Base-by-base conservation (phyloP, 2,329 filamentous ascomycete species). In the Dendrostoma leiphaemia region DNA sequence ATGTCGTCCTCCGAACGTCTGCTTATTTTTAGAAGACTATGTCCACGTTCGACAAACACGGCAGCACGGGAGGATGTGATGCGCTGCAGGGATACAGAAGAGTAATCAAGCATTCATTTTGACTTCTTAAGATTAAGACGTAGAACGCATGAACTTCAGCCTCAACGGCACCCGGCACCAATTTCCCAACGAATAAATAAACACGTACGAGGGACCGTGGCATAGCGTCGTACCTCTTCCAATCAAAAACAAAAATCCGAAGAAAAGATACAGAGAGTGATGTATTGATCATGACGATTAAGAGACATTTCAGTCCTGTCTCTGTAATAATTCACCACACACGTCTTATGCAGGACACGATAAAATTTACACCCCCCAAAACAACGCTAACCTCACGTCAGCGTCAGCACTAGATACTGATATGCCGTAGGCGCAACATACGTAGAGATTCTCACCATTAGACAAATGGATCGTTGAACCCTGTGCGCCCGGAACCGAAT, bases 1-100 rank as follows among this genome's bases (percentile, higher is more conserved):
- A n/a, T n/a, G n/a, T n/a, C n/a, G n/a, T 45, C 7, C n/a, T 12
- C 19, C 29, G 31, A 35, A 31, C 29, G 31, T n/a, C 19, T 23
- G 19, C 15, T 35, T 47, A 47, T 47, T 47, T 47, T 47, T 47
- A 47, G 29, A n/a, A n/a, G n/a, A n/a, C n/a, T n/a, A n/a, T n/a
- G n/a, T n/a, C n/a, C n/a, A n/a, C n/a, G n/a, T n/a, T n/a, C n/a
- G n/a, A n/a, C n/a, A n/a, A n/a, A n/a, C n/a, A n/a, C n/a, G n/a
- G n/a, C n/a, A n/a, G n/a, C 17, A 8, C 29, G 44, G 45, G 45
- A 34, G 13, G 29, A 47, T 35, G 45, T 31, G 31, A 34, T 26
- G 21, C 45, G 31, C 31, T 10, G 21, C 23, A 41, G 23, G 38
- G 23, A 24, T 41, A 15, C n/a, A n/a, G n/a, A n/a, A n/a, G n/a